phyloP scores from a whole-genome alignment of 2,329 filamentous ascomycete species.

The Truncatella angustata region DNA sequence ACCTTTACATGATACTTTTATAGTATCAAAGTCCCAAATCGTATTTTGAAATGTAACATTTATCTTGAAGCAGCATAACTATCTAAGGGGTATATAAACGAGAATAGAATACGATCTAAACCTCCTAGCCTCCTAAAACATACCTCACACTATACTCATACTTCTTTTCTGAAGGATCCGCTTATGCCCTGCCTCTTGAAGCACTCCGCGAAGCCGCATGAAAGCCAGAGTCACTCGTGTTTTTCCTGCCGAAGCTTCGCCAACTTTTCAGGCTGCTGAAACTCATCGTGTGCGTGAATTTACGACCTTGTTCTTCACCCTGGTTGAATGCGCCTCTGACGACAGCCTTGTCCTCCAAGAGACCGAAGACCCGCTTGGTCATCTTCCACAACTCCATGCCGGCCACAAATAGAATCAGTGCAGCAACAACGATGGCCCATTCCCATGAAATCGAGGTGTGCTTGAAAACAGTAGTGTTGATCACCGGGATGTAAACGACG shows the following conservation, averaged over 20 bases:
- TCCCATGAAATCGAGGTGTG: conserved; percentile 69
- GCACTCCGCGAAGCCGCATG: background rate
- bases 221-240: conserved; percentile 20
- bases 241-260: conserved; percentile 31
- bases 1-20: no score
- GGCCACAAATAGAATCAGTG: conserved; percentile 61
- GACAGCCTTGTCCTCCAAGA: conserved; percentile 52
- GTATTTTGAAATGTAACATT: no score
- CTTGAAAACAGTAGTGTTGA: conserved; percentile 68
- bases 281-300: conserved; percentile 47
- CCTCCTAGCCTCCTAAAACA: no score
- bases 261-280: conserved; percentile 48
- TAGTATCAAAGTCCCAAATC: no score
- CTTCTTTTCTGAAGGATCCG: no score
- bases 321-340: conserved; percentile 51
- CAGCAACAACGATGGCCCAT: conserved; percentile 66
- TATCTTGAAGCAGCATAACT: no score
- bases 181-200: background rate
- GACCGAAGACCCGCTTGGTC: conserved; percentile 55
- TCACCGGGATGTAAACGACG: conserved; percentile 64
- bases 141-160: no score
- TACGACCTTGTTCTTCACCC: conserved; percentile 43
- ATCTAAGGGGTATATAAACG: no score
- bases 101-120: no score
- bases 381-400: conserved; percentile 73